Conservation (phyloP, 1,284 basidiomycete genomes). For the Trichosporon sp. region DNA sequence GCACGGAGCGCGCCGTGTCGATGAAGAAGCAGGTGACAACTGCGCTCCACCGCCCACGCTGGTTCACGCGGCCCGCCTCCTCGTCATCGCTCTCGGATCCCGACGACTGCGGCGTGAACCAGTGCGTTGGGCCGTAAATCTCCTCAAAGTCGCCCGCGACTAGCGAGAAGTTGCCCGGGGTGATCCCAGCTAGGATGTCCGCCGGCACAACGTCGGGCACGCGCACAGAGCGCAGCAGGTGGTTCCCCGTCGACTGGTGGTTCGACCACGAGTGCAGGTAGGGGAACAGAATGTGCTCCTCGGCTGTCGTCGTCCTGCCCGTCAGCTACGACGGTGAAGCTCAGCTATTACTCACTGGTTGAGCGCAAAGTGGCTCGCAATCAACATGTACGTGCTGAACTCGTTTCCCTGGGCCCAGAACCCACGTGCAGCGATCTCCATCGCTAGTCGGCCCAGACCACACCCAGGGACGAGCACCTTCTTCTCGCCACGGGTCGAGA, state of each 20-base stretch:
- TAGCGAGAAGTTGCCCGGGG: constrained; percentile 60
- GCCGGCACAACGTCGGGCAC: constrained; percentile 82
- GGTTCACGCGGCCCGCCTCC: constrained; percentile 47
- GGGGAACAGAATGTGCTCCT: constrained; percentile 73
- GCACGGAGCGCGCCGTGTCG: constrained; percentile 88
- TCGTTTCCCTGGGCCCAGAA: constrained; percentile 87
- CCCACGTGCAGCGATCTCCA: constrained; percentile 74
- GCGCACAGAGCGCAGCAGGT: constrained; percentile 62
- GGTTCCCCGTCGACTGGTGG: constrained; percentile 55
- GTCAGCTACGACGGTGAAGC: not conserved
- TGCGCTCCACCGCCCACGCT: constrained; percentile 75
- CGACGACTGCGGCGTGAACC: constrained; percentile 37
- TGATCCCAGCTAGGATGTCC: constrained; percentile 57
- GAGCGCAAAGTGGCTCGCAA: constrained; percentile 74
- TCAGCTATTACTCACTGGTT: constrained; percentile 58
- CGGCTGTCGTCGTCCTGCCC: constrained; percentile 61
- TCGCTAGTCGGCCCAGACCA: constrained; percentile 77
- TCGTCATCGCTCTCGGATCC: constrained; percentile 40
- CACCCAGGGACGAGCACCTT: constrained; percentile 82
- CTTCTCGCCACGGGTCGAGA: constrained; percentile 20
- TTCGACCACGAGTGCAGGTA: constrained; percentile 90
- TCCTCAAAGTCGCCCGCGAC: constrained; percentile 93
- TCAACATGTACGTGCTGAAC: constrained; percentile 88
- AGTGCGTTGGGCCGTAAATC: constrained; percentile 61
- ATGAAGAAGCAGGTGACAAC: constrained; percentile 97